A percentile compares a stretch with the other conserved stretches of the same genome.
phyloP scores from a whole-genome alignment of 2,329 filamentous ascomycete genomes.

The Rutstroemia sp. region DNA sequence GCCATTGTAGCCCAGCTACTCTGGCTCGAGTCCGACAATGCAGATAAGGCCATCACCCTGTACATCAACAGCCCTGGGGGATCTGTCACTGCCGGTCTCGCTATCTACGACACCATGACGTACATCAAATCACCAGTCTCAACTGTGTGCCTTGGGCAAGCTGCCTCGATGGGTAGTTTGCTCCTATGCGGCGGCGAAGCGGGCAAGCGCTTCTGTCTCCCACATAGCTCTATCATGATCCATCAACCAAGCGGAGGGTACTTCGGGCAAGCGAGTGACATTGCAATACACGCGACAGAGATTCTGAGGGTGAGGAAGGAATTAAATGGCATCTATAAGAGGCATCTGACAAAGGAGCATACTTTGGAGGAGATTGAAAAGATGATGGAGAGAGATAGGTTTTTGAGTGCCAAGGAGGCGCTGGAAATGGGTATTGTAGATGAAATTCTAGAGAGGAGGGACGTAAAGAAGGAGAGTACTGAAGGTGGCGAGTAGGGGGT shows the following conservation, averaged over 20 bases:
- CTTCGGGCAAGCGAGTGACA: constrained; percentile 64
- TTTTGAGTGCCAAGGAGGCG: constrained; percentile 83
- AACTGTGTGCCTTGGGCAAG: constrained; percentile 91
- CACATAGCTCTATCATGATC: constrained; percentile 94
- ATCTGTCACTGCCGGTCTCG: constrained; percentile 77
- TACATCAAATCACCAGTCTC: constrained; percentile 91
- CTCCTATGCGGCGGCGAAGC: constrained; percentile 79
- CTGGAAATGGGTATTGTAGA: constrained; percentile 87
- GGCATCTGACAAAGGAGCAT: constrained; percentile 78
- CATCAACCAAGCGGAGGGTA: constrained; percentile 84
- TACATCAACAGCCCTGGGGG: constrained; percentile 98
- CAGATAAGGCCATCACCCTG: constrained; percentile 89
- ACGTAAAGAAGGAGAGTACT: constrained; percentile 14
- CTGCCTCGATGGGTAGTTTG: constrained; percentile 89
- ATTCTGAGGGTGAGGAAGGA: constrained; percentile 80
- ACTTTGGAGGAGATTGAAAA: constrained; percentile 78
- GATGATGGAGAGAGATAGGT: constrained; percentile 96
- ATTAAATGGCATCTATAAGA: constrained; percentile 83
- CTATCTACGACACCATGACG: constrained; percentile 98
- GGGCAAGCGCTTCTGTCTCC: constrained; percentile 80
- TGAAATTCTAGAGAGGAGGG: constrained; percentile 68
- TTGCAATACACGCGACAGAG: constrained; percentile 95
- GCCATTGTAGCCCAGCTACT: constrained; percentile 92
- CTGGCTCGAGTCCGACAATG: constrained; percentile 95
- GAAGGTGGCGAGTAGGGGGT: background rate